Base-by-base conservation (phyloP, 371 early-diverging fungal genomes). In the Actinomucor elegans region DNA sequence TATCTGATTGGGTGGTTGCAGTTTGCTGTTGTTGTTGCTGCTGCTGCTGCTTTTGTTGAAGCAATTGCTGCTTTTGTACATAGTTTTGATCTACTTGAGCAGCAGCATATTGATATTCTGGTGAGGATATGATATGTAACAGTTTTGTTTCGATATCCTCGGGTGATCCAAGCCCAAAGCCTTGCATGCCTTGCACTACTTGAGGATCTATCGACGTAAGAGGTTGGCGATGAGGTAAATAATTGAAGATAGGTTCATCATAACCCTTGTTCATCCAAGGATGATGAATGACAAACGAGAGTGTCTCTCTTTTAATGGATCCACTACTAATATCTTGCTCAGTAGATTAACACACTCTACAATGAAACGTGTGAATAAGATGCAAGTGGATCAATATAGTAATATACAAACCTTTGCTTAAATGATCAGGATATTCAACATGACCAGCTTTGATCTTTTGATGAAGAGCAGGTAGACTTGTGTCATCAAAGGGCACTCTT, bases 401-500 rank as follows among this genome's bases (percentile, higher is more conserved):
- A 27, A 6, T 47, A n/a, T 4, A 20, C 23, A 27, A 66, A 70
- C 76, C 76, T 73, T 65, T 66, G 20, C 69, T 65, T 6, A 77
- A 41, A 59, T 77, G 74, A 27, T 71, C 74, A 40, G 77, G 77
- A 31, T 71, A 77, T 34, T 75, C 66, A 23, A 73, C 66, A 26
- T 69, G 44, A 4, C 80, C 85, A 4, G 60, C 50, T 52, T 84
- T 84, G 42, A 92, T 90, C 53, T 86, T 86, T 24, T 77, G 62
- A 55, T 90, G 87, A 14, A 91, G 71, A 1, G 66, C 71, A 15
- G 73, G 77, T 38, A 91, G 59, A 56, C 77, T 79, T 31, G 84
- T 77, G 52, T 90, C 89, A 64, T 90, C 93, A 67, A 94, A 97
- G 1, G 97, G 97, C 3, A 94, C 86, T 35, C 74, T 73, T 0